Evolutionary conservation across 2,329 filamentous ascomycete species (phyloP), one percentile per base, ranked within the genome.

Genomic region (Fusarium sacchari): DNA sequence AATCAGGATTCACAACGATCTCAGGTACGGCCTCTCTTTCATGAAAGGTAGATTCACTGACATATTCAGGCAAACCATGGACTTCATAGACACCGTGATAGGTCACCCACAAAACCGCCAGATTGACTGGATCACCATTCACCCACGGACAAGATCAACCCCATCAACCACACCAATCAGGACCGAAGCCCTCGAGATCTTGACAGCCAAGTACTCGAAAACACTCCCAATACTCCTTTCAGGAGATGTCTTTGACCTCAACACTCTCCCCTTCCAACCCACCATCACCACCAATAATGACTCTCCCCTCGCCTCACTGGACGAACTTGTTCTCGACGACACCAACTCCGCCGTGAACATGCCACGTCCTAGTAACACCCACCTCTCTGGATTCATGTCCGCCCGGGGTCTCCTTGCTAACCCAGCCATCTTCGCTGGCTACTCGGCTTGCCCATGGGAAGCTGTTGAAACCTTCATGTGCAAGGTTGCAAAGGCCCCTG

Each of bases 111-210:
- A 84, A 37, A 79, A 84, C 69, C 83, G 87, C 15, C 84, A 88
- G 36, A 87, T 92, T 58, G 91, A 93, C 83, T 93, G 90, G 84
- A 83, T 93, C 61, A 93, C 91, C 42, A 90, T 93, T 62, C 92
- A 93, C 79, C 91, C 91, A 7, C 86, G 92, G n/a, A 89, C 88
- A 50, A 84, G 88, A 42, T 83, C 82, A 68, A 93, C 90, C 20
- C 87, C 90, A 3, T 91, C 89, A 39, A 89, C 86, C 34, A 84
- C 85, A 2, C 89, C 90, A 13, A 91, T 93, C 64, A 86, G 89
- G 77, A 83, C 90, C 42, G 89, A 90, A 44, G 88, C 91, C 1
- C 88, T 93, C 15, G 84, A 86, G 56, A 80, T 88, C 18, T 82
- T 92, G 17, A 87, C 87, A 6, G 81, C 84, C 20, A 86, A 84